phyloP scores from a whole-genome alignment of 768 basidiomycete species.

The Daedaleopsis sinensis region DNA sequence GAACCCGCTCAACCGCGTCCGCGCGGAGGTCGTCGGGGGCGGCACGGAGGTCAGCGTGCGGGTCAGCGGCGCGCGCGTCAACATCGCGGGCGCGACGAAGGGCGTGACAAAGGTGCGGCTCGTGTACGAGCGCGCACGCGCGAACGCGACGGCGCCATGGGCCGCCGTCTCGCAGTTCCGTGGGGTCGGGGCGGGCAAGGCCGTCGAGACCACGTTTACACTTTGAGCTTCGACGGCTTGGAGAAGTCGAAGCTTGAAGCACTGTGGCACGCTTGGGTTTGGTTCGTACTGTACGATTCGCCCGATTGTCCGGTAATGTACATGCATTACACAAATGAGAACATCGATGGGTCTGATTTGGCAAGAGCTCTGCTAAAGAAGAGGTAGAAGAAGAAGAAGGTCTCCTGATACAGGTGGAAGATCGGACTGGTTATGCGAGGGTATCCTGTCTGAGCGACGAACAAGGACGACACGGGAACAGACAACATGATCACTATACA shows the following conservation, averaged over 20 bases:
- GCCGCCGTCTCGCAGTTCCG: background rate
- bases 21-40: conserved; percentile 1
- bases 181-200: background rate
- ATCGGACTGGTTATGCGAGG: no score
- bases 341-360: no score
- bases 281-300: background rate
- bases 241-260: no score
- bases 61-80: background rate
- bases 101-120: background rate
- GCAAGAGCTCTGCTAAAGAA: no score
- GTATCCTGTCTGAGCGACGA: no score
- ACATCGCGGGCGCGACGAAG: background rate
- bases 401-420: no score
- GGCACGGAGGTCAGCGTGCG: background rate
- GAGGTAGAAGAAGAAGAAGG: no score
- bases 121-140: conserved; percentile 4
- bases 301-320: background rate
- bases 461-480: no score
- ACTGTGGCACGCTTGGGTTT: no score
- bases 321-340: background rate
- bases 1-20: background rate
- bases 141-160: conserved; percentile 1
- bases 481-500: no score
- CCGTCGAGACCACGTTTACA: background rate
- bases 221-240: no score